Percentiles rank a stretch among this genome's conserved stretches.
These are phyloP conservation scores for Neonectria magnoliae DNA, from an alignment of 2,329 filamentous ascomycete genomes.

Conservation along the genomic window DNA sequence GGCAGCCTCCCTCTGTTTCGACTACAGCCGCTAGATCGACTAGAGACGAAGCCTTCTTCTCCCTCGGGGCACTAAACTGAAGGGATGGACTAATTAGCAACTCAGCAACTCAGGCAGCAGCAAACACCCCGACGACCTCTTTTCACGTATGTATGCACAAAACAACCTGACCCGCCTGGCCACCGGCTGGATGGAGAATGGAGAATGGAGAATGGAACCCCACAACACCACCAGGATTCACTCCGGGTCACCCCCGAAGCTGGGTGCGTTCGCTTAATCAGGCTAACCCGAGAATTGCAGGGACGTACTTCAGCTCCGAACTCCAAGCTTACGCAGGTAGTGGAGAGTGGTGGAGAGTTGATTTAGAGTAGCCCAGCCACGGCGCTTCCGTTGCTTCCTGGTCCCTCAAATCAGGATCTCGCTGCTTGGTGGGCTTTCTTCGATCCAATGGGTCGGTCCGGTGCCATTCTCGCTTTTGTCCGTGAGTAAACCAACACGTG, in stretches of 20 bases:
- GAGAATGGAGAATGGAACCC: neutral
- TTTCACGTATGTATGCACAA: neutral
- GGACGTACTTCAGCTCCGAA: neutral
- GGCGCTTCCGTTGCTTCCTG: neutral
- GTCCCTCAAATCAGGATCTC: neutral
- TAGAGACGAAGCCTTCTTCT: no score
- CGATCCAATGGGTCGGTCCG: neutral
- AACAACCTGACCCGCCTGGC: neutral
- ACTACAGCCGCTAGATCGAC: neutral
- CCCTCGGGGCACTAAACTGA: no score
- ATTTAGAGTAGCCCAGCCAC: neutral
- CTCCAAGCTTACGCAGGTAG: neutral
- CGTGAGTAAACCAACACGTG: neutral
- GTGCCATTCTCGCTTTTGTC: neutral
- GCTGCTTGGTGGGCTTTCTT: neutral
- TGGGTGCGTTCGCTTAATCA: neutral
- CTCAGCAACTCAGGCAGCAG: neutral
- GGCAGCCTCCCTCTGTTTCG: neutral
- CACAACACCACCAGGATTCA: neutral
- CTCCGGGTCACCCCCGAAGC: neutral
- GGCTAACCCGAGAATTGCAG: neutral
- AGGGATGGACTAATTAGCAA: no score
- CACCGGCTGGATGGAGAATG: neutral
- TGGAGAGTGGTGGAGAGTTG: neutral
- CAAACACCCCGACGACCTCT: neutral